Base-by-base conservation (phyloP, 371 early-diverging fungal species). In the Hamiltosporidium tvaerminnensis region DNA sequence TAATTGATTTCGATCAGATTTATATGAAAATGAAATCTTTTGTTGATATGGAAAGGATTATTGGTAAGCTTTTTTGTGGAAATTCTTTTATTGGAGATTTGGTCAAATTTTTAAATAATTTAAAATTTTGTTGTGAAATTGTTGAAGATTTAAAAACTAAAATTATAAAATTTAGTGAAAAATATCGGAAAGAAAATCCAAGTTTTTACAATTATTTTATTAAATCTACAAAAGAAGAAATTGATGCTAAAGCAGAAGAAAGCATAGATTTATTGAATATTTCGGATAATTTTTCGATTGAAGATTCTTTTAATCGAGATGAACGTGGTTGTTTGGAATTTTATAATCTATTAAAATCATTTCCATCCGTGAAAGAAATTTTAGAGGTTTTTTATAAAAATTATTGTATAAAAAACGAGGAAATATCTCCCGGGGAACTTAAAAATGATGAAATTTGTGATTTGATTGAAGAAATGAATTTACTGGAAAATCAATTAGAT, bases 31-130 rank as follows among this genome's bases (percentile, higher is more conserved):
- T 88, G 38, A 48, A 66, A 1, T 69, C 73, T 12, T 69, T 94
- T 55, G 88, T 90, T 2, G 99, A 96, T 76, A 71, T 93, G 30
- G 95, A 93, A 76, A 82, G 95, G 16, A 79, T 86, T 2, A 83
- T 92, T 50, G 85, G 88, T 31, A 83, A 92, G 14, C 83, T 93
- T 49, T 91, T 90, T 66, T 83, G 89, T 1, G 84, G 86, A 0
- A 83, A 83, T 36, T 84, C 86, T 66, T 82, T 81, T 35, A 82
- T 87, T 23, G 65, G 71, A 34, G 75, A 76, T 57, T 60, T 78
- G 63, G 54, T 36, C 3, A 47, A 12, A 16, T 61, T 65, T 41
- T 37, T 73, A 23, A 37, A 33, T 1, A 38, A 23, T 34, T 36
- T 60, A 30, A 32, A 47, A 47, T 37, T 1, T 2, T 16, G 12